Percentiles rank a stretch among this genome's conserved stretches.
phyloP scores from a whole-genome alignment of 805 yeast genomes.

The Candida tibetensis region DNA sequence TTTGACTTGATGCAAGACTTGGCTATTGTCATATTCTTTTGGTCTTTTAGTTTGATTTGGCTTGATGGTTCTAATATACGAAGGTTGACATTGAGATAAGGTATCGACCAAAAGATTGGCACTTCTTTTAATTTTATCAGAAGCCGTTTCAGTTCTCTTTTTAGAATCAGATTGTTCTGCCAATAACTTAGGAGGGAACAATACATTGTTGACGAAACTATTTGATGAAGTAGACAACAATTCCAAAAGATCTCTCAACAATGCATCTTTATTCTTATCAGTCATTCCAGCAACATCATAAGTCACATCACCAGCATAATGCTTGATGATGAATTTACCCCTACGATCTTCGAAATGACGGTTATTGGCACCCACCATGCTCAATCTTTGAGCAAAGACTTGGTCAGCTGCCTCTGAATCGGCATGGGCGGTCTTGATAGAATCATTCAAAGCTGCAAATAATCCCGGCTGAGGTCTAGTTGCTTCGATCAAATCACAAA shows the following conservation, averaged over 20 bases:
- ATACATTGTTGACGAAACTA: slow-evolving; percentile 57
- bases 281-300: slow-evolving; percentile 89
- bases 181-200: slow-evolving; percentile 41
- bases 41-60: slow-evolving; percentile 95
- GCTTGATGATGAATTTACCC: slow-evolving; percentile 84
- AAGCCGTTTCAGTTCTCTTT: slow-evolving; percentile 89
- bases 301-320: slow-evolving; percentile 98
- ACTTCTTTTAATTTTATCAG: slow-evolving; percentile 88
- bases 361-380: slow-evolving; percentile 71
- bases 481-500: slow-evolving; percentile 93
- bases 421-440: slow-evolving; percentile 98
- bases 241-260: slow-evolving; percentile 84
- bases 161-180: slow-evolving; percentile 50
- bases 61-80: slow-evolving; percentile 95
- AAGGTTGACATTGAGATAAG: slow-evolving; percentile 85
- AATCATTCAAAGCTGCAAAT: slow-evolving; percentile 94
- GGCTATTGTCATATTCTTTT: slow-evolving; percentile 79
- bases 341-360: slow-evolving; percentile 88
- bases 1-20: slow-evolving; percentile 92
- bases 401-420: slow-evolving; percentile 96
- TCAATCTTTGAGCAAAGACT: slow-evolving; percentile 87
- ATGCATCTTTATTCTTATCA: slow-evolving; percentile 93
- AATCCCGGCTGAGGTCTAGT: slow-evolving; percentile 89
- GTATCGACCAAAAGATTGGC: slow-evolving; percentile 91
- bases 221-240: slow-evolving; percentile 71